Evolutionary conservation across 2,329 filamentous ascomycete species (phyloP).

Genomic region (Trichoderma semiorbis): DNA sequence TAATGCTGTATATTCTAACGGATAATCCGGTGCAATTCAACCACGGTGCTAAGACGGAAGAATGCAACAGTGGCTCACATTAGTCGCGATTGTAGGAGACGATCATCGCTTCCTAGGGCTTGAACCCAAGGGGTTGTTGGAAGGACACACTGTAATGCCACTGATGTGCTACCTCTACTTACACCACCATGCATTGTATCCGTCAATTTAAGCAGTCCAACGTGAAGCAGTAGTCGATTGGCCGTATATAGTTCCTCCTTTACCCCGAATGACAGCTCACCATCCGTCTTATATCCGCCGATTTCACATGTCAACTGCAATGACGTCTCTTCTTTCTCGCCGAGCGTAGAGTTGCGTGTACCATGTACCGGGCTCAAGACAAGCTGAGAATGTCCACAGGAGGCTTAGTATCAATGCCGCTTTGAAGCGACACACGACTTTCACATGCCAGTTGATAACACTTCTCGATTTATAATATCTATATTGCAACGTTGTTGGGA

Average conservation of each 20-base stretch:
- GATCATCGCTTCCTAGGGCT: neutral
- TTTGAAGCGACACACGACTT: neutral
- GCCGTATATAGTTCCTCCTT: neutral
- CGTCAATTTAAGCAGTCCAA: neutral
- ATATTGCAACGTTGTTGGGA: too few species aligned
- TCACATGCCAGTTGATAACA: constrained; percentile 1
- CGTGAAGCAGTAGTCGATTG: neutral
- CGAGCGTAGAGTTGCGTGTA: neutral
- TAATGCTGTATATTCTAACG: neutral
- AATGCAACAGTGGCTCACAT: neutral
- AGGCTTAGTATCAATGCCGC: constrained; percentile 1
- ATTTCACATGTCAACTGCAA: constrained; percentile 24
- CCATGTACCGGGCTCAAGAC: neutral
- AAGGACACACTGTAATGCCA: neutral
- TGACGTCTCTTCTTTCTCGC: constrained; percentile 38
- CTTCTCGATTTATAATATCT: neutral
- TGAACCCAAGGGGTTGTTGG: neutral
- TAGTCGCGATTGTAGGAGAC: neutral
- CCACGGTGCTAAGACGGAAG: neutral
- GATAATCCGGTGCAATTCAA: neutral
- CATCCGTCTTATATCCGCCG: neutral
- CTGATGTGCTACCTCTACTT: neutral
- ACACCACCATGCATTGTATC: neutral
- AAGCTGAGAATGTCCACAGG: neutral
- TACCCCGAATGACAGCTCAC: neutral